Base-by-base conservation (phyloP, 495 filamentous ascomycete genomes). In the Penicillium desertorum region DNA sequence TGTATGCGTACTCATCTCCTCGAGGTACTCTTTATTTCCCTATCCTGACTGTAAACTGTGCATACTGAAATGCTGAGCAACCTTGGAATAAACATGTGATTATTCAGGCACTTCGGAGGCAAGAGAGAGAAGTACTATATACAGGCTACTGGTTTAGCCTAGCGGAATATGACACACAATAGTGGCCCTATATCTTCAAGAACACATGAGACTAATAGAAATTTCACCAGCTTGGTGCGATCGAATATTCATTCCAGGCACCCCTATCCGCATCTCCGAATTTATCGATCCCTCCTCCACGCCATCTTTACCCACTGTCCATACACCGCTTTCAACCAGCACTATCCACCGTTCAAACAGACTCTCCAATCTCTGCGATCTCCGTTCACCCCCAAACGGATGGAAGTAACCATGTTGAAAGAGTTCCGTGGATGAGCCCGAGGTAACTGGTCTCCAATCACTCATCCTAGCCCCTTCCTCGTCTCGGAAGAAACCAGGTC, bases 401-500 rank as follows among this genome's bases (percentile, higher is more conserved):
- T 71, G 66, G 45, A 58, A 74, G n/a, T 2, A 4, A 8, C 72
- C 71, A 63, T 72, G 69, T 49, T 78, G 74, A 51, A 76, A 76
- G 22, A 78, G 60, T 30, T 69, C 60, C 1, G 65, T 58, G 43
- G 65, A 56, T 11, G 62, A 65, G 0, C 54, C 58, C 2, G 37
- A 29, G 4, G 27, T 36, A 3, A 76, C 62, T 46, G 51, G 23
- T n/a, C 46, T 56, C 20, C 69, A 23, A 58, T 74, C 70, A 61
- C 71, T 78, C 51, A 56, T 59, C 45, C 64, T 64, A 30, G 68
- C 68, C 17, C 62, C 61, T 7, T 61, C 48, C 14, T 60, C 19
- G 7, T 48, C 34, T 7, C 16, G 5, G 7, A 48, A 9, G 10
- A 44, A 6, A 54, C 34, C 22, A 46, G 58, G 41, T 36, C 56